Percentiles rank a stretch among this genome's conserved stretches.
These are phyloP conservation scores for Magnusiomyces sp. DNA, from an alignment of 1,139 yeast genomes.

Conservation along the genomic window DNA sequence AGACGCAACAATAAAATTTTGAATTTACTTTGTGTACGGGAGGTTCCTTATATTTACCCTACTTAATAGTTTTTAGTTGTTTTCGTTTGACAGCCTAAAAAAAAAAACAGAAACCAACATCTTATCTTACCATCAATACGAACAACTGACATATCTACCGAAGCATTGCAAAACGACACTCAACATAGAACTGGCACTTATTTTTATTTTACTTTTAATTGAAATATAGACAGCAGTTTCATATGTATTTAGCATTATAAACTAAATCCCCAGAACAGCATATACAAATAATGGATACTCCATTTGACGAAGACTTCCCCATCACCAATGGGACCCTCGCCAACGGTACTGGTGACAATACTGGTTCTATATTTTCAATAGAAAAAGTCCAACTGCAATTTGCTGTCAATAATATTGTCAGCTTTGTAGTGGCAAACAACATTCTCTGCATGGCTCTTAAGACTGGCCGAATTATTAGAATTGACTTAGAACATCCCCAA, in stretches of 20 bases:
- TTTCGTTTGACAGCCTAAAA: too few relatives aligned
- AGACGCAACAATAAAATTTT: too few relatives aligned
- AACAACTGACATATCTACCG: too few relatives aligned
- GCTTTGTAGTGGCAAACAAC: slow-evolving; percentile 42
- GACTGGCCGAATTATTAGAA: slow-evolving; percentile 41
- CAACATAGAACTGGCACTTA: too few relatives aligned
- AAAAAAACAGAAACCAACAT: too few relatives aligned
- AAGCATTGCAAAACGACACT: too few relatives aligned
- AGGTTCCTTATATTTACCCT: too few relatives aligned
- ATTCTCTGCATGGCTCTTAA: slow-evolving; percentile 41
- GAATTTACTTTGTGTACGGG: too few relatives aligned
- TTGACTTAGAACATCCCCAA: slow-evolving; percentile 48
- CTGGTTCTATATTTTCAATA: slow-evolving; percentile 28
- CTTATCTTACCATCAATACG: too few relatives aligned
- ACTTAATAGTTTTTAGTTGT: too few relatives aligned
- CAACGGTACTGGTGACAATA: background rate
- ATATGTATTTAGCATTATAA: background rate
- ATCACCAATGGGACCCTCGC: slow-evolving; percentile 10
- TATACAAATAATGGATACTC: background rate
- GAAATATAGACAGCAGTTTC: background rate
- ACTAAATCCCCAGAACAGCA: background rate
- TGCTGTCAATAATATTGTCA: slow-evolving; percentile 36
- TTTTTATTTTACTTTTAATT: background rate
- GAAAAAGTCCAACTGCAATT: slow-evolving; percentile 54
- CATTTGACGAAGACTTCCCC: slow-evolving; percentile 2